Base-by-base conservation (phyloP, 768 basidiomycete species). In the Postia placenta region DNA sequence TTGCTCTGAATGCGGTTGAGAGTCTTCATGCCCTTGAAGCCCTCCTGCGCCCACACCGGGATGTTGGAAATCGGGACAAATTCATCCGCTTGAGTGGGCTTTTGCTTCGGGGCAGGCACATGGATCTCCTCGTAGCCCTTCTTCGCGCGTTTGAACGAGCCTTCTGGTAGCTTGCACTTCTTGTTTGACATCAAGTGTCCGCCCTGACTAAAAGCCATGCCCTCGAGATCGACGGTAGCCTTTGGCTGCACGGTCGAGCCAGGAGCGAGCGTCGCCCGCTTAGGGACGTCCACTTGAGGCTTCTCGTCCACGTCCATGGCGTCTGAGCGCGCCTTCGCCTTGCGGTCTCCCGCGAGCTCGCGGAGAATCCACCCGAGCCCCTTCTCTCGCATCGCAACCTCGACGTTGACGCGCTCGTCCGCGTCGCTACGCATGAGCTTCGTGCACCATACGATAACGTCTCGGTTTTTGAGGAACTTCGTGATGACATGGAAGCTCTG, bases 51-150 rank as follows among this genome's bases (percentile, higher is more conserved):
- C 96, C 96, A 99, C 11, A 72, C 72, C 0, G 95, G 95, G 44
- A 99, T 63, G 26, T 74, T 72, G 0, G 83, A 61, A 15, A 95
- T 74, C 2, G 83, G 78, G 0, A 99, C 82, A 14, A 85, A 63
- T 39, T 91, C 89, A 19, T 79, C 78, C 1, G 83, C 76, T 5
- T 69, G 69, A 2, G 75, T 69, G 0, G 78, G 74, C 54, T 86
- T 81, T 51, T 83, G 76, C 71, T 94, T 94, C 9, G 93, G 93
- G 0, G 90, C 86, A 3, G 94, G 94, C 1, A 99, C 90, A 54
- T 97, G 93, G 26, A 99, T 94, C 66, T 99, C 96, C 64, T 98
- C 96, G 64, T 89, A 97, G 1, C 96, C 93, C 66, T 99, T 99
- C 68, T 87, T 85, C 15, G 89, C 79, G 40, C 95, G 86, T 70